Evolutionary conservation across 2,329 filamentous ascomycete genomes (phyloP).

Genomic region (Rasamsonia emersonii): DNA sequence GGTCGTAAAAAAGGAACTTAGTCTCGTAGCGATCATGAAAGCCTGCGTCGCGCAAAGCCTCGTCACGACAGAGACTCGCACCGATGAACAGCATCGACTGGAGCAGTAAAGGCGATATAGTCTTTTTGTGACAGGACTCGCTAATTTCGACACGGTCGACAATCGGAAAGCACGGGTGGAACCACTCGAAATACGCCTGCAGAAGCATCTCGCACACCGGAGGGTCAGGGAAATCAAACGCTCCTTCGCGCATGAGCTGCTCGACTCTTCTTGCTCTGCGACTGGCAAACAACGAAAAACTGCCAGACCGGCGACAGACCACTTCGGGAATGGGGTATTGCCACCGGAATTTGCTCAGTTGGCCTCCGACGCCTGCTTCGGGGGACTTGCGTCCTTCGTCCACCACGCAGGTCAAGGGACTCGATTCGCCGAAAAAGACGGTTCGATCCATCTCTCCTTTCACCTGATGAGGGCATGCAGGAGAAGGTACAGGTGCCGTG

Average conservation of each 20-base stretch:
- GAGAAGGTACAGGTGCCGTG: no score
- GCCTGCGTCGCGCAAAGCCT: constrained; percentile 36
- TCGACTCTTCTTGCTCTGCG: constrained; percentile 24
- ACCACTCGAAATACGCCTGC: constrained; percentile 48
- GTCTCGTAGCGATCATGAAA: constrained; percentile 43
- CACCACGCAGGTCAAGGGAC: constrained; percentile 42
- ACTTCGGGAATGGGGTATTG: constrained; percentile 27
- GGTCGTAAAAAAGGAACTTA: constrained; percentile 43
- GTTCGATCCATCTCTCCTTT: constrained; percentile 16
- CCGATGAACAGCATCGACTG: constrained; percentile 50
- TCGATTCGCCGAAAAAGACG: constrained; percentile 41
- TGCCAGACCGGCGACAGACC: constrained; percentile 6
- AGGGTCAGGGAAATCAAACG: constrained; percentile 39
- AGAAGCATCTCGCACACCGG: constrained; percentile 37
- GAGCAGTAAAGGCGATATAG: constrained; percentile 42
- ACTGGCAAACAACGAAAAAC: constrained; percentile 9
- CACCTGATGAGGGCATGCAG: neutral
- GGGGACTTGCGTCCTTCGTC: constrained; percentile 28
- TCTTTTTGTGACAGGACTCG: constrained; percentile 30
- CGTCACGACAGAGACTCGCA: constrained; percentile 44
- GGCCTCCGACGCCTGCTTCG: constrained; percentile 21
- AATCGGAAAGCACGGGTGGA: constrained; percentile 50
- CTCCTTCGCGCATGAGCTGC: constrained; percentile 31
- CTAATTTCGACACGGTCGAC: constrained; percentile 41
- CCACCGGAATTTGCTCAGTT: constrained; percentile 26